These are phyloP conservation scores for Hortaea sp. DNA, from an alignment of 2,329 filamentous ascomycete species.

Conservation along the genomic window DNA sequence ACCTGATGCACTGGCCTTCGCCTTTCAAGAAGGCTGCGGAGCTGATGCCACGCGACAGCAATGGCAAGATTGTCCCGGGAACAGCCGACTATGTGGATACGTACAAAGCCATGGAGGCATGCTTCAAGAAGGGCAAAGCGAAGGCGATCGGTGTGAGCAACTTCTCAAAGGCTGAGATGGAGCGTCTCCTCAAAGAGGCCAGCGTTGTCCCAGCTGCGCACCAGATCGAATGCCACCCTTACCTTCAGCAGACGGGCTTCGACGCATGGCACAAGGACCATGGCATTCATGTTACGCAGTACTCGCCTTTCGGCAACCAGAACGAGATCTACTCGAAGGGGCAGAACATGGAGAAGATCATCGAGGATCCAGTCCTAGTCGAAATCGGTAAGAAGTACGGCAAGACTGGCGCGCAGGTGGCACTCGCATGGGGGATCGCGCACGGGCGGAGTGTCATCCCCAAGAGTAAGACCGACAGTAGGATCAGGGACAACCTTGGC, in stretches of 20 bases:
- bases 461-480: slow-evolving; percentile 37
- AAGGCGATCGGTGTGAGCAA: slow-evolving; percentile 46
- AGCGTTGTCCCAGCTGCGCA: slow-evolving; percentile 24
- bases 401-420: slow-evolving; percentile 42
- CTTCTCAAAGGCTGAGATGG: slow-evolving; percentile 40
- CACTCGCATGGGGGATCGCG: slow-evolving; percentile 46
- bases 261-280: slow-evolving; percentile 39
- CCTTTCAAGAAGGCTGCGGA: slow-evolving; percentile 42
- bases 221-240: slow-evolving; percentile 32
- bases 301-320: slow-evolving; percentile 46
- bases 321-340: slow-evolving; percentile 40
- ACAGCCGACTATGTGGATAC: slow-evolving; percentile 43
- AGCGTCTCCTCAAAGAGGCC: slow-evolving; percentile 35
- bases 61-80: slow-evolving; percentile 31
- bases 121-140: slow-evolving; percentile 27
- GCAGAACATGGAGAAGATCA: slow-evolving; percentile 37
- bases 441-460: slow-evolving; percentile 41
- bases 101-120: slow-evolving; percentile 35
- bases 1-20: slow-evolving; percentile 58
- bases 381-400: slow-evolving; percentile 44
- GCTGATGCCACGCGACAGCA: slow-evolving; percentile 37
- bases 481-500: slow-evolving; percentile 26
- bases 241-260: slow-evolving; percentile 36
- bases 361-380: slow-evolving; percentile 40
- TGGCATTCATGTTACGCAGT: slow-evolving; percentile 45